Evolutionary conservation across 2,329 filamentous ascomycete genomes (phyloP).

Genomic region (Herpotrichia juniperi): DNA sequence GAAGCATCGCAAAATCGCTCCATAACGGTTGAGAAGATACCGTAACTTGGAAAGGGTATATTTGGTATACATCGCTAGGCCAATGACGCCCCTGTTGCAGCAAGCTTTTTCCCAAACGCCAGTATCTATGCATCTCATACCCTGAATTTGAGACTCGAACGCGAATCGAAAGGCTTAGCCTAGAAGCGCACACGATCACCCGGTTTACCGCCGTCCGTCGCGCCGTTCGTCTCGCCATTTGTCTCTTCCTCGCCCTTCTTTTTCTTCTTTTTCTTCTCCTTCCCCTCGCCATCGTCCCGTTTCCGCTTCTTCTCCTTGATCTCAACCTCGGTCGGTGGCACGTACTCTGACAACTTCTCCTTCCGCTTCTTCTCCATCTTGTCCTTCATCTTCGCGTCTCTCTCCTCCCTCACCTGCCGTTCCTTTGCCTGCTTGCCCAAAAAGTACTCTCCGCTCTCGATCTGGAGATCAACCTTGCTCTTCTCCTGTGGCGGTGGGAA

Average conservation of each 20-base stretch:
- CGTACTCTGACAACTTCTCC: slow-evolving; percentile 83
- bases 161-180: not conserved
- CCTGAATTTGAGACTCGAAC: not conserved
- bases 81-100: no score
- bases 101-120: not conserved
- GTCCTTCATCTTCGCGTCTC: slow-evolving; percentile 81
- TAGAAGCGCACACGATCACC: not conserved
- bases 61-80: not conserved
- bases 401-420: slow-evolving; percentile 76
- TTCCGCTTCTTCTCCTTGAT: slow-evolving; percentile 55
- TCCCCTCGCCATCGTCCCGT: slow-evolving; percentile 57
- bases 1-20: no score
- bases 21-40: no score
- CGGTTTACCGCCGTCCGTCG: slow-evolving; percentile 13
- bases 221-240: slow-evolving; percentile 33
- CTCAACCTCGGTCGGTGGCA: slow-evolving; percentile 79
- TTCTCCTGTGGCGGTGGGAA: slow-evolving; percentile 97
- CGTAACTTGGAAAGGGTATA: slow-evolving; percentile 1
- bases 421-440: slow-evolving; percentile 92
- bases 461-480: slow-evolving; percentile 98
- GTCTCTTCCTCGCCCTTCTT: slow-evolving; percentile 36
- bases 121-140: not conserved
- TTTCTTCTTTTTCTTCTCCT: slow-evolving; percentile 54
- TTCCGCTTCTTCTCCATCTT: slow-evolving; percentile 89
- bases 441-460: slow-evolving; percentile 98